phyloP scores from a whole-genome alignment of 73 alveolate species.

The Paramecium sonneborni region DNA sequence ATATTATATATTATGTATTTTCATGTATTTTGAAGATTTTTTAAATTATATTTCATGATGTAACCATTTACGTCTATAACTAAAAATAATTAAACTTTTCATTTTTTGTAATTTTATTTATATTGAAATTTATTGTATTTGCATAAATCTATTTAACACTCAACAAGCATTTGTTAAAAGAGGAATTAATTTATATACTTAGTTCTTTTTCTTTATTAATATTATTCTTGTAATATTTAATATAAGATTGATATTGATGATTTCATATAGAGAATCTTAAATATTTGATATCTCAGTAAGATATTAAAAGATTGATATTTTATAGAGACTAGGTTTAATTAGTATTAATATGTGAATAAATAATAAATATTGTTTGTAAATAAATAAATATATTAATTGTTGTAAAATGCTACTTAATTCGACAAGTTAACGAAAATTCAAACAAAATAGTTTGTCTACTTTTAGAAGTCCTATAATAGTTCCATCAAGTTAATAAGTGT shows the following conservation, averaged over 20 bases:
- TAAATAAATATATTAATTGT: not conserved
- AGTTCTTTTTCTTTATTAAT: no score
- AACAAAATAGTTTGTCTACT: not conserved
- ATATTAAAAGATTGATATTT: no score
- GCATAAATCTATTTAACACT: no score
- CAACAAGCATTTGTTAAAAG: no score
- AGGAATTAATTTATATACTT: no score
- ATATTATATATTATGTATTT: not conserved
- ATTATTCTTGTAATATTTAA: no score
- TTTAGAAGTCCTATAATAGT: not conserved
- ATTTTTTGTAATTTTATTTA: not conserved
- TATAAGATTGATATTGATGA: no score
- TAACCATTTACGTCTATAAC: not conserved
- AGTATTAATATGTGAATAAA: not conserved
- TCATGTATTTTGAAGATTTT: not conserved
- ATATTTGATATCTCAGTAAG: no score
- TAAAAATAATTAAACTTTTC: not conserved
- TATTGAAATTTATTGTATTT: not conserved
- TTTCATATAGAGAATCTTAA: no score
- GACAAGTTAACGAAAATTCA: not conserved
- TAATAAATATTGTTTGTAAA: not conserved
- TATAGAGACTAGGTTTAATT: not conserved
- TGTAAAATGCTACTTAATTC: not conserved
- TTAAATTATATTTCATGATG: not conserved
- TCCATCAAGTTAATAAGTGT: constrained; percentile 13